These are phyloP conservation scores for Pleurotus giganteus DNA, from an alignment of 768 basidiomycete genomes.

Conservation along the genomic window DNA sequence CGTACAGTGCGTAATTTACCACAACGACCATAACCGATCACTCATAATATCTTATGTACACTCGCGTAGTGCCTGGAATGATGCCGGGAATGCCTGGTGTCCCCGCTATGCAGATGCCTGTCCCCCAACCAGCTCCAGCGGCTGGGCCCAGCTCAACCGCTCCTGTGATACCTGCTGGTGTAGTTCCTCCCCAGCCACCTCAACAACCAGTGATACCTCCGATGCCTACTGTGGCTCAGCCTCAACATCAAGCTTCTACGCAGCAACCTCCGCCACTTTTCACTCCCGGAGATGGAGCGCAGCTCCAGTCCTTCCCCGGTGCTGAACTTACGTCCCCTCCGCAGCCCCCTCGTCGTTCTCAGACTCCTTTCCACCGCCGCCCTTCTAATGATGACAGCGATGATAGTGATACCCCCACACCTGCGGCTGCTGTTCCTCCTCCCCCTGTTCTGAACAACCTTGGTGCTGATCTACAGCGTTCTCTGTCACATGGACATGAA, in stretches of 20 bases:
- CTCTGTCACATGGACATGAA: background rate
- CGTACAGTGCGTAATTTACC: background rate
- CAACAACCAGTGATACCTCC: conserved; percentile 7
- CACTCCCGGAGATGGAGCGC: conserved; percentile 2
- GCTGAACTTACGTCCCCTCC: background rate
- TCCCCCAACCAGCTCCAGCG: background rate
- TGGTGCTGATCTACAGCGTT: conserved; percentile 1
- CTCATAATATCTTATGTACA: background rate
- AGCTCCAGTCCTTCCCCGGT: conserved; percentile 4
- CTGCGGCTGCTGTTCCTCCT: background rate
- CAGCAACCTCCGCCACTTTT: conserved; percentile 3
- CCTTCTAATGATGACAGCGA: background rate
- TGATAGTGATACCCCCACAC: conserved; percentile 1
- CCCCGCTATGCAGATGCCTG: conserved; percentile 2
- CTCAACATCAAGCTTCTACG: background rate
- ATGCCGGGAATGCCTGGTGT: conserved; percentile 2
- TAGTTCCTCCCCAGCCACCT: background rate
- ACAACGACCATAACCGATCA: background rate
- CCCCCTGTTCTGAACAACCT: background rate
- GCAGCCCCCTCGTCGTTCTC: background rate
- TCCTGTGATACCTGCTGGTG: background rate
- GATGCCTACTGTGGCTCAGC: background rate
- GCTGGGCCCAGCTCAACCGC: background rate
- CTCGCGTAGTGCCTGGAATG: background rate
- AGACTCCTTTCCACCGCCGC: background rate